Conservation (phyloP, 2,329 filamentous ascomycete species). For the Arthrocladium fulminans region DNA sequence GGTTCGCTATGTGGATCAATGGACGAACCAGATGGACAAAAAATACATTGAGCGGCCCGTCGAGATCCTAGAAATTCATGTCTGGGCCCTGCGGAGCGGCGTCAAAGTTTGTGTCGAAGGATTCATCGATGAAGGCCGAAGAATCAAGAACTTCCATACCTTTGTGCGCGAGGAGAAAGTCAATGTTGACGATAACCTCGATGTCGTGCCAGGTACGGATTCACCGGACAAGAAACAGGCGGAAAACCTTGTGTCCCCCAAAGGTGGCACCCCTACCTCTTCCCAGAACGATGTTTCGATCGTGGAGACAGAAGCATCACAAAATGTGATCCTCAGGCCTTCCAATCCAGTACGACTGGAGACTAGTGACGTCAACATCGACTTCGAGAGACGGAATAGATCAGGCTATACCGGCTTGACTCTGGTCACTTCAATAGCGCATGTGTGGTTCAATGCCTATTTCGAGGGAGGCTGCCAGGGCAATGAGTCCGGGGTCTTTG, state of each 20-base stretch:
- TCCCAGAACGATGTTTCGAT: slow-evolving; percentile 29
- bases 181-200: slow-evolving; percentile 45
- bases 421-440: slow-evolving; percentile 85
- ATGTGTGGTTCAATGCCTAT: slow-evolving; percentile 94
- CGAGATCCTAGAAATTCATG: slow-evolving; percentile 79
- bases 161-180: slow-evolving; percentile 65
- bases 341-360: slow-evolving; percentile 58
- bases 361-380: slow-evolving; percentile 80
- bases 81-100: slow-evolving; percentile 79
- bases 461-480: slow-evolving; percentile 70
- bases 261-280: slow-evolving; percentile 16
- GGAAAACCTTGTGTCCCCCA: slow-evolving; percentile 17
- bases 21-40: slow-evolving; percentile 63
- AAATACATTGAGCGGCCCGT: slow-evolving; percentile 72
- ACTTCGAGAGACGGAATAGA: slow-evolving; percentile 77
- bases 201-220: background rate
- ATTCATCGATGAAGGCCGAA: slow-evolving; percentile 79
- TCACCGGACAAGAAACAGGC: slow-evolving; percentile 10
- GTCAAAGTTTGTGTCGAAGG: slow-evolving; percentile 82
- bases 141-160: slow-evolving; percentile 72
- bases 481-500: slow-evolving; percentile 61
- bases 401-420: slow-evolving; percentile 66
- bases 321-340: slow-evolving; percentile 71
- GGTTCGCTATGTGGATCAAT: slow-evolving; percentile 79
- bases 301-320: slow-evolving; percentile 26